Evolutionary conservation across 2,329 filamentous ascomycete genomes (phyloP), one percentile per base, ranked within the genome.

Genomic region (Fusarium sp.): DNA sequence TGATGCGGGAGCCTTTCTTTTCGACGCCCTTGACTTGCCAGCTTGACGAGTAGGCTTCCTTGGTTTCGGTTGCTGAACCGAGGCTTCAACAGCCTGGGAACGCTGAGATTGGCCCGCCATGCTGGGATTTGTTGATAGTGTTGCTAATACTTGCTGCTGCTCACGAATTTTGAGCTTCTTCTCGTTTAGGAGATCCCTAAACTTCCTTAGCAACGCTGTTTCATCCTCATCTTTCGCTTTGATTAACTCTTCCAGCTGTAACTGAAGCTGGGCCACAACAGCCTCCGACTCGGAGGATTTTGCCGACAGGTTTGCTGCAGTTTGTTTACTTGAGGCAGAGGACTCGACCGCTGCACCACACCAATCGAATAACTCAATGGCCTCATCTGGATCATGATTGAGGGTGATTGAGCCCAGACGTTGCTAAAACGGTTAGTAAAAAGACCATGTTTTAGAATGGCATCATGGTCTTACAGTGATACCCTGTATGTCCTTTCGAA

Each of bases 161-260:
- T 94, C 89, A 47, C 93, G 84, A 56, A 95, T 95, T 82, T 93
- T 95, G 59, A 91, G 84, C 81, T 95, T 95, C 84, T 96, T 96
- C 80, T 92, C 89, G 75, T 95, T 95, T 3, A 95, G 83, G 5
- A 96, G 84, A 62, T 89, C 85, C 61, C 89, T 87, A 75, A 94
- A 94, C 79, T 94, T 94, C 68, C 89, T 88, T 3, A 95, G 82
- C 63, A 95, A 82, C 23, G 87, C 86, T 2, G 86, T 86, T 80
- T 95, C 93, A 70, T 94, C 88, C 23, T 89, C 88, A 52, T 88
- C 85, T 79, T 95, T 95, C 19, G 89, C 86, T 60, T 85, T 85
- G 52, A 91, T 85, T 21, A 95, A 86, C 75, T 93, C 91, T 8
- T 92, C 87, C 2, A 95, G 83, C 77, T 93, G 91, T 8, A 82